Evolutionary conservation across 768 basidiomycete species (phyloP).

Genomic region (Scleroderma bovista): DNA sequence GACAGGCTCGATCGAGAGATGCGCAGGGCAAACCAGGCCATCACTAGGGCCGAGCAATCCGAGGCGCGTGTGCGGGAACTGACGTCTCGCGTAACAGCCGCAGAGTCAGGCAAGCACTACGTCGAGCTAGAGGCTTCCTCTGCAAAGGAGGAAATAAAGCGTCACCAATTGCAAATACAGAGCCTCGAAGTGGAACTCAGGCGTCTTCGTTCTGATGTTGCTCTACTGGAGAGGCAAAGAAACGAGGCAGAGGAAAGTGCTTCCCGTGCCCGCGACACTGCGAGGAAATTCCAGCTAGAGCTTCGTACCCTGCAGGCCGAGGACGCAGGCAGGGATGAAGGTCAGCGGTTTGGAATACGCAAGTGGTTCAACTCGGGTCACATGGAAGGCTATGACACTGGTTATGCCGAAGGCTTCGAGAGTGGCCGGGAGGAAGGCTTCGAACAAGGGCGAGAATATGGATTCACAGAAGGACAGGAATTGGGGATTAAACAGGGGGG

Average conservation of each 20-base stretch:
- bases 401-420: conserved; percentile 41
- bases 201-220: conserved; percentile 26
- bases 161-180: conserved; percentile 44
- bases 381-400: conserved; percentile 40
- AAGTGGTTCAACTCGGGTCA: conserved; percentile 42
- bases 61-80: conserved; percentile 44
- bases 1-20: conserved; percentile 55
- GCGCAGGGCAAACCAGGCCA: conserved; percentile 47
- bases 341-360: conserved; percentile 34
- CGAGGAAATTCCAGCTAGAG: conserved; percentile 38
- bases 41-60: conserved; percentile 45
- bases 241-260: conserved; percentile 41
- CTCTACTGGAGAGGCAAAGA: conserved; percentile 31
- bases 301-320: conserved; percentile 41
- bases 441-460: conserved; percentile 36
- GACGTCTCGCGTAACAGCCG: conserved; percentile 30
- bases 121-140: conserved; percentile 36
- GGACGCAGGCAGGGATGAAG: conserved; percentile 40
- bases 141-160: conserved; percentile 41
- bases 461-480: conserved; percentile 32
- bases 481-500: conserved; percentile 31
- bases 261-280: conserved; percentile 38
- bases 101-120: conserved; percentile 38
- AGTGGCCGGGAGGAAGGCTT: conserved; percentile 42
- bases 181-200: conserved; percentile 39